Percentiles rank a stretch among this genome's conserved stretches.
These are phyloP conservation scores for Adansonia madagascariensis DNA, from an alignment of 441 rosid species.

Conservation along the genomic window DNA sequence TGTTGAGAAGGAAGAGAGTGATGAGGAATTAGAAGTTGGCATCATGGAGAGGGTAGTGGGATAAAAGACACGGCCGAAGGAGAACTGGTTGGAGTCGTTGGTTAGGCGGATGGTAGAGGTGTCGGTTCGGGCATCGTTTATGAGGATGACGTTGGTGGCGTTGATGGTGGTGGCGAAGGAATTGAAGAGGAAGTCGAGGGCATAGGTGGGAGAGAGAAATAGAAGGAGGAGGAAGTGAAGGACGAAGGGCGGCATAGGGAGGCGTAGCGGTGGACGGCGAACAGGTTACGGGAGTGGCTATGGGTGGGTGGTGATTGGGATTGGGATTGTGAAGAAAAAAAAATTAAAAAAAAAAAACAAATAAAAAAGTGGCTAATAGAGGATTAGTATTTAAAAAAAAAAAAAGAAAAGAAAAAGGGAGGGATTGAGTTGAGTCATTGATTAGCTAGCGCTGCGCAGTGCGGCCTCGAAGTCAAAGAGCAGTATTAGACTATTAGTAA, in stretches of 20 bases:
- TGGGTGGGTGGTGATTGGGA: neutral
- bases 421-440: too few relatives aligned
- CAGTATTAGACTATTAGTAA: too few relatives aligned
- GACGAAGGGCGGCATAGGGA: neutral
- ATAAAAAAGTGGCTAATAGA: too few relatives aligned
- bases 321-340: neutral
- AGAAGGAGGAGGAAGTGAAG: constrained; percentile 29
- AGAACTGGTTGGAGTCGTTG: constrained; percentile 59
- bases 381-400: too few relatives aligned
- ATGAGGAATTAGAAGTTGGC: constrained; percentile 48
- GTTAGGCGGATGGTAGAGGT: constrained; percentile 56
- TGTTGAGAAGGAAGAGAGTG: constrained; percentile 71
- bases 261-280: neutral
- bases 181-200: constrained; percentile 66
- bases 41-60: constrained; percentile 51
- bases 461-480: too few relatives aligned
- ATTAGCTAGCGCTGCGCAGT: too few relatives aligned
- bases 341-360: too few relatives aligned
- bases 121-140: constrained; percentile 59
- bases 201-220: constrained; percentile 33
- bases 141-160: constrained; percentile 49
- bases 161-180: constrained; percentile 50
- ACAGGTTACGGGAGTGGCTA: neutral
- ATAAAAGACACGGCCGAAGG: constrained; percentile 67
- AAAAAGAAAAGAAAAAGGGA: too few relatives aligned